Evolutionary conservation across 345 rosid genomes (phyloP), one percentile per base, ranked within the genome.

Genomic region (Leavenworthia alabamica): DNA sequence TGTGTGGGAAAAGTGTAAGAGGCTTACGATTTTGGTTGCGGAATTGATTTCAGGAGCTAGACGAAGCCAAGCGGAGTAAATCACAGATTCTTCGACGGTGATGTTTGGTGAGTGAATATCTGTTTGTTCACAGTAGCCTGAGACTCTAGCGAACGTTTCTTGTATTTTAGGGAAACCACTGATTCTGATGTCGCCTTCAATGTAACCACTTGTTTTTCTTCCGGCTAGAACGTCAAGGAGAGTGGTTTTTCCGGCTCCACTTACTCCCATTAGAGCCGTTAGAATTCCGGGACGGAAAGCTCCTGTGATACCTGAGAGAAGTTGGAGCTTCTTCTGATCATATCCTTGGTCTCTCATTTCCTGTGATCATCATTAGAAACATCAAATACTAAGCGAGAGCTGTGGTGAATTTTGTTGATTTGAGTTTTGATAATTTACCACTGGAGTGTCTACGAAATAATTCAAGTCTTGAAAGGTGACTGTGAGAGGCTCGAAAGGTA

Each of bases 221-320:
- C 76, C 76, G 27, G 76, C 72, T 36, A 72, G 12, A 10, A 89
- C 94, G 61, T 89, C 96, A 83, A 89, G 84, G 59, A 89, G 74
- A 1, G 96, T 89, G 22, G 96, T 89, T 73, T 86, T 89, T 9
- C 96, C 96, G 5, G 96, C 96, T 19, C 96, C 96, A 50, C 91
- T 86, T 0, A 86, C 86, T 2, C 96, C 96, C 48, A 89, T 82
- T 12, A 86, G 67, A 15, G 94, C 89, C 60, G 94, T 86, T 62
- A 89, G 66, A 13, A 80, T 66, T 11, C 96, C 96, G 1, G 94
- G 96, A 62, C 84, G 82, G 55, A 89, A 89, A 69, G 88, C 82
- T 60, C 96, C 94, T 29, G 91, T 82, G 33, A 82, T 84, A 27
- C 81, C 72, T 50, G 69, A 66, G 49, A 89, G 75, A 31, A 89